Base-by-base conservation (phyloP, 305 asterid genomes). In the Caryopteris hybrid region DNA sequence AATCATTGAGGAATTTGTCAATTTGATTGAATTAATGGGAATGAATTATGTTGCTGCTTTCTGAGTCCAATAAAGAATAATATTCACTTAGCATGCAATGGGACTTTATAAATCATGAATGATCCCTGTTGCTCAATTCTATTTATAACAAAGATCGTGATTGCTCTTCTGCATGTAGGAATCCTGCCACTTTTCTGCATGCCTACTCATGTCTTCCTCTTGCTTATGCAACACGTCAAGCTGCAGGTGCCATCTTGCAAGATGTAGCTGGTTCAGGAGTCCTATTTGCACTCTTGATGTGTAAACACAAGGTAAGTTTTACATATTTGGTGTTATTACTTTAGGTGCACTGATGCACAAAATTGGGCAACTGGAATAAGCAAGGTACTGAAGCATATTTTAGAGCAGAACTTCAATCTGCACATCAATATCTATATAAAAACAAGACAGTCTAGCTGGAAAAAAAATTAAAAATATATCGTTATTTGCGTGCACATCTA, bases 161-260 rank as follows among this genome's bases (percentile, higher is more conserved):
- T 50, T 57, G 34, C 64, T 66, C 23, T 63, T 79, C 67, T 61
- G 60, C 48, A 78, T 81, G 79, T 80, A 95, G 98, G 97, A 92
- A 92, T 74, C 99, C 99, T 36, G 90, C 97, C 74, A 85, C 88
- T 56, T 95, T 91, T 83, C 95, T 95, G 67, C 99, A 89, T 80
- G 98, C 99, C 62, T 92, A 92, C 77, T 79, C 99, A 50, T 92
- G 98, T 76, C 88, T 95, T 74, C 98, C 95, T 71, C 92, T 95
- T 75, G 82, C 96, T 72, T 79, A 80, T 81, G 86, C 85, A 31
- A 86, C 97, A 73, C 96, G 99, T 74, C 98, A 89, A 83, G 94
- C 97, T 72, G 96, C 95, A 54, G 88, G 97, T 71, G 86, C 95
- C 70, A 82, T 95, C 85, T 80, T 92, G 83, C 98, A 85, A 76